phyloP scores from a whole-genome alignment of 2,329 filamentous ascomycete genomes.

The Penicillium vulpinum region DNA sequence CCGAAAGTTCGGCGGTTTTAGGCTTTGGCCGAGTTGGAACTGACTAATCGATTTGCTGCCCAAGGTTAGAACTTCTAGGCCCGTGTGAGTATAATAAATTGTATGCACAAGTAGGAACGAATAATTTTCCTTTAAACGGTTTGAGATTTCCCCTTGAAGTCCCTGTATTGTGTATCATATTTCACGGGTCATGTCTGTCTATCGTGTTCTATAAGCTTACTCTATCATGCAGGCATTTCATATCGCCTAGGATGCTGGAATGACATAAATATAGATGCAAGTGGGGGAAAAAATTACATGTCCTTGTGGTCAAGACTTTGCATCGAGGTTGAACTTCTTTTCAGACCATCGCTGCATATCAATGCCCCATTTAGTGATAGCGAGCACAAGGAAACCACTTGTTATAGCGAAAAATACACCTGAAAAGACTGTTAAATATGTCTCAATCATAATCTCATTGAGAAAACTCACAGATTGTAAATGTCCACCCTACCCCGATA shows the following conservation, averaged over 20 bases:
- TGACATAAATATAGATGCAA: conserved; percentile 6
- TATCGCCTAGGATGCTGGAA: background rate
- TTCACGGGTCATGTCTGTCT: background rate
- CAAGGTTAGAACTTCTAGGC: too few relatives aligned
- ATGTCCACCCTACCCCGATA: conserved; percentile 80
- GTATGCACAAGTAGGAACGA: background rate
- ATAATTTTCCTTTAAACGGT: background rate
- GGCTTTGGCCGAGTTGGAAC: background rate
- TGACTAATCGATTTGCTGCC: conserved; percentile 3
- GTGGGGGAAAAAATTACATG: background rate
- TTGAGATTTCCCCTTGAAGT: background rate
- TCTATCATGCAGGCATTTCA: conserved; percentile 1
- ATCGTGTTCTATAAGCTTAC: background rate
- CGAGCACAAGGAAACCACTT: conserved; percentile 29
- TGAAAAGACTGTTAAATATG: conserved; percentile 13
- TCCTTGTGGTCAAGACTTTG: conserved; percentile 11
- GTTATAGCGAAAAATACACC: conserved; percentile 32
- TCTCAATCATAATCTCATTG: conserved; percentile 26
- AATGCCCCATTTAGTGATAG: conserved; percentile 33
- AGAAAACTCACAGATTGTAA: conserved; percentile 60
- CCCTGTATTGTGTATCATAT: background rate
- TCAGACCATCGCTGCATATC: conserved; percentile 39
- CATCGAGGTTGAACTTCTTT: conserved; percentile 23
- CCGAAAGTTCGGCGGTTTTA: background rate
- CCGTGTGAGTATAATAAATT: background rate